phyloP scores from a whole-genome alignment of 345 rosid genomes.

The Brassica carinata region DNA sequence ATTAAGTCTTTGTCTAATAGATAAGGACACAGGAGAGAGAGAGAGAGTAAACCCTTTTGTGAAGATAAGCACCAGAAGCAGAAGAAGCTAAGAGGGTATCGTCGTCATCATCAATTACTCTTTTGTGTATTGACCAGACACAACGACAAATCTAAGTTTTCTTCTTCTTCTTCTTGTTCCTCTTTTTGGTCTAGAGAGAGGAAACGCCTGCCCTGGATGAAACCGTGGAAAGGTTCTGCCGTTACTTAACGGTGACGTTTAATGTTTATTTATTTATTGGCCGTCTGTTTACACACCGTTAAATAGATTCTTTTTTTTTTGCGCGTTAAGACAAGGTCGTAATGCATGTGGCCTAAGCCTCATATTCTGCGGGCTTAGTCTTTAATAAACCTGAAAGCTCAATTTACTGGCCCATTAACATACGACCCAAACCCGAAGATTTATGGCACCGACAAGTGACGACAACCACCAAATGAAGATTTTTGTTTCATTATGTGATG shows the following conservation, averaged over 20 bases:
- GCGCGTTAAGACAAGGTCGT: background rate
- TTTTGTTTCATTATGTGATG: background rate
- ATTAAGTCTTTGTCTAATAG: slow-evolving; percentile 10
- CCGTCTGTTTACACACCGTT: slow-evolving; percentile 1
- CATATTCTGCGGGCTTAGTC: background rate
- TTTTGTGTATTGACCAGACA: slow-evolving; percentile 6
- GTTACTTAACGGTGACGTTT: slow-evolving; percentile 52
- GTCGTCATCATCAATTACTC: slow-evolving; percentile 40
- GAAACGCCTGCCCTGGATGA: slow-evolving; percentile 53
- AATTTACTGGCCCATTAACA: slow-evolving; percentile 1
- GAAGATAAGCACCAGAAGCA: slow-evolving; percentile 43
- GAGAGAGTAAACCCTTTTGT: slow-evolving; percentile 37
- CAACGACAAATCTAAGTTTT: slow-evolving; percentile 24
- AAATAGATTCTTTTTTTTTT: background rate
- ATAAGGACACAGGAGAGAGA: background rate
- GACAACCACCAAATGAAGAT: background rate
- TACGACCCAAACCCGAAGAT: background rate
- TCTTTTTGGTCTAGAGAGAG: background rate
- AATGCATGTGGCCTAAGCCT: background rate
- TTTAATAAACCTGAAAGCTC: background rate
- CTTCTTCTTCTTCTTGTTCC: background rate
- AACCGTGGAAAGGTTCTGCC: slow-evolving; percentile 37
- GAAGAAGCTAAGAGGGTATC: slow-evolving; percentile 44
- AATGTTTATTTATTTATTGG: background rate
- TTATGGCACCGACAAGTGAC: background rate